Evolutionary conservation across 2,329 filamentous ascomycete species (phyloP), one percentile per base, ranked within the genome.

Genomic region (Talaromyces atroroseus): DNA sequence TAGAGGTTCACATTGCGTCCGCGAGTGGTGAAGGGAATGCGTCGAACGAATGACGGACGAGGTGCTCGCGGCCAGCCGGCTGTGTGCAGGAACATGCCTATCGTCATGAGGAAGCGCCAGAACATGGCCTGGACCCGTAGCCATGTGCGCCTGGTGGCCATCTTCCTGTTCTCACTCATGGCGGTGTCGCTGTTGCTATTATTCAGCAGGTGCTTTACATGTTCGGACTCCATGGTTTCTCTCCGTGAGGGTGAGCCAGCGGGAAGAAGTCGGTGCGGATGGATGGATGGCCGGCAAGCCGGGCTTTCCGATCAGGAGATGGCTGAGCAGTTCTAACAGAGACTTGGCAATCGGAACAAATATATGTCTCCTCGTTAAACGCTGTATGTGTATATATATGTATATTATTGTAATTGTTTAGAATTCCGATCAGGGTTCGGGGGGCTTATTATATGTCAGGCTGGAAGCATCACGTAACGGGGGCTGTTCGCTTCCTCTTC

Each of bases 11-110:
- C 79, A 34, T 69, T 65, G 45, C 78, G 78, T 52, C 72, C 69
- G 44, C 69, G 67, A 70, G 78, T 51, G 77, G 70, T 58, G 74
- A 80, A 57, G 78, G 78, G 24, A 32, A 89, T 78, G 18, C 76
- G 76, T 46, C 78, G 79, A 48, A 76, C 76, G 71, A 89, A 89
- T 29, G 77, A 71, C 2, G 85, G 84, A 32, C 73, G 74, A 1
- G 84, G 82, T 5, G 86, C 83, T 50, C 80, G 77, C 6, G 85
- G 84, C 44, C 78, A 73, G 1, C 85, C 81, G 58, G 85, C 72
- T 54, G 79, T 80, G 67, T 90, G 86, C 40, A 89, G 73, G 58
- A 80, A 76, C 85, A 89, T 88, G 65, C 85, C 86, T 56, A 88
- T 78, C 57, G 77, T 78, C 81, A 88, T 88, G 44, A 89, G 75